These are phyloP conservation scores for Camellia oleifera DNA, from an alignment of 179 eudicot species.

Conservation along the genomic window DNA sequence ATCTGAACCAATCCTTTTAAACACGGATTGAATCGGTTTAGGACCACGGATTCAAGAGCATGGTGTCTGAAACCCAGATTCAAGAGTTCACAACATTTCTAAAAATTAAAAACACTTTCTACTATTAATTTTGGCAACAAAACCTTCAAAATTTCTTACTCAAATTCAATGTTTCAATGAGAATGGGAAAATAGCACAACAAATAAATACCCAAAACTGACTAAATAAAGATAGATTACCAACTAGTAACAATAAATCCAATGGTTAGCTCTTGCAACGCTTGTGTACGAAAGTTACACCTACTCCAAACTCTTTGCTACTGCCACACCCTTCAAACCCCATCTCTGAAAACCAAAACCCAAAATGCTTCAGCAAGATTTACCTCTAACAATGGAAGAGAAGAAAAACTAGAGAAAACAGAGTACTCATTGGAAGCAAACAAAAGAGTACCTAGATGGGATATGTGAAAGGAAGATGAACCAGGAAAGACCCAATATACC, in stretches of 20 bases:
- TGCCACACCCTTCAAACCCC: constrained; percentile 54
- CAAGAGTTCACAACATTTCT: no score
- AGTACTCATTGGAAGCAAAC: constrained; percentile 17
- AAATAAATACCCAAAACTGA: constrained; percentile 7
- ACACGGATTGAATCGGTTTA: no score
- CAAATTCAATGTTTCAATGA: not conserved
- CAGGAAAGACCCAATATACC: constrained; percentile 4
- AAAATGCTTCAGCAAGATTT: constrained; percentile 6
- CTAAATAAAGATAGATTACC: not conserved
- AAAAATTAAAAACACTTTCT: not conserved
- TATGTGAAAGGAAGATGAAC: constrained; percentile 12
- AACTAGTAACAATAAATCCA: no score
- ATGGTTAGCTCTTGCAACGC: constrained; percentile 70
- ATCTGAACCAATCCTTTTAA: no score
- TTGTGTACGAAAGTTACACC: constrained; percentile 42
- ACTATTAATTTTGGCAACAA: not conserved
- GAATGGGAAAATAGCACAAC: not conserved
- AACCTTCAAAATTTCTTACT: not conserved
- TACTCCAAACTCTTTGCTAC: constrained; percentile 25
- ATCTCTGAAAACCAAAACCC: constrained; percentile 34
- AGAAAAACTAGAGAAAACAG: not conserved
- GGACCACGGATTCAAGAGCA: no score
- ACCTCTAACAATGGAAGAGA: not conserved
- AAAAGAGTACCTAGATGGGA: constrained; percentile 16
- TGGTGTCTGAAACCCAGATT: no score